Conservation (phyloP, 2,329 filamentous ascomycete species). For the Pseudogymnoascus sp. region DNA sequence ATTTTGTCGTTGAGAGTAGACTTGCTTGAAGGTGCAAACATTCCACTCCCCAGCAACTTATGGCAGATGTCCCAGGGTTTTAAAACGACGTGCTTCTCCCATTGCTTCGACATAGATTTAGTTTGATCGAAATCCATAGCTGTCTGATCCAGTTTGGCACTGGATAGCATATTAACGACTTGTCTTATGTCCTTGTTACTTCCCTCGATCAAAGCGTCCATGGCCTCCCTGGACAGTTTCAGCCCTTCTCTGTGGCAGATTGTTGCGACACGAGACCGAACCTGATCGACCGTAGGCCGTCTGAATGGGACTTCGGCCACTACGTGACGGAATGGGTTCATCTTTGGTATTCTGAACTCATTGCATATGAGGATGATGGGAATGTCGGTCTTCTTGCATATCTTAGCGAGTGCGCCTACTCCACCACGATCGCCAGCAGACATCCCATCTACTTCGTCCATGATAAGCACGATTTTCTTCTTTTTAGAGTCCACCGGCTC, state of each 20-base stretch:
- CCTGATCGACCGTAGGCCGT: slow-evolving; percentile 81
- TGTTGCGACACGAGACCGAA: slow-evolving; percentile 85
- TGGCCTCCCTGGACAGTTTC: slow-evolving; percentile 71
- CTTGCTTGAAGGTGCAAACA: slow-evolving; percentile 77
- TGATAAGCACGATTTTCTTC: slow-evolving; percentile 91
- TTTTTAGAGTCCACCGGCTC: slow-evolving; percentile 71
- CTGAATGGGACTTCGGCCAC: slow-evolving; percentile 81
- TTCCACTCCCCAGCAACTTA: slow-evolving; percentile 79
- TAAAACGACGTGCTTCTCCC: slow-evolving; percentile 94
- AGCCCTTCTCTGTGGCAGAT: slow-evolving; percentile 88
- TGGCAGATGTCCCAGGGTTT: slow-evolving; percentile 98
- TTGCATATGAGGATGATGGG: slow-evolving; percentile 98
- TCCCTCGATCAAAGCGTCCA: slow-evolving; percentile 91
- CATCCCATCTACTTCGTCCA: slow-evolving; percentile 99
- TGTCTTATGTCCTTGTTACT: slow-evolving; percentile 94
- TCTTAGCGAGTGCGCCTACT: slow-evolving; percentile 85
- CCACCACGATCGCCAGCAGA: slow-evolving; percentile 92
- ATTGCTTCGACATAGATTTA: slow-evolving; percentile 92
- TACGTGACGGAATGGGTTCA: slow-evolving; percentile 92
- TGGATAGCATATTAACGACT: slow-evolving; percentile 97
- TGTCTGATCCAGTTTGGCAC: slow-evolving; percentile 77
- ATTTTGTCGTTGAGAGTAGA: slow-evolving; percentile 93
- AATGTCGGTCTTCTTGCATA: slow-evolving; percentile 90
- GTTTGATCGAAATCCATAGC: slow-evolving; percentile 76
- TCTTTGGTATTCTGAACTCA: slow-evolving; percentile 84